These are phyloP conservation scores for Gossypium turneri DNA, from an alignment of 345 rosid species.

Conservation along the genomic window DNA sequence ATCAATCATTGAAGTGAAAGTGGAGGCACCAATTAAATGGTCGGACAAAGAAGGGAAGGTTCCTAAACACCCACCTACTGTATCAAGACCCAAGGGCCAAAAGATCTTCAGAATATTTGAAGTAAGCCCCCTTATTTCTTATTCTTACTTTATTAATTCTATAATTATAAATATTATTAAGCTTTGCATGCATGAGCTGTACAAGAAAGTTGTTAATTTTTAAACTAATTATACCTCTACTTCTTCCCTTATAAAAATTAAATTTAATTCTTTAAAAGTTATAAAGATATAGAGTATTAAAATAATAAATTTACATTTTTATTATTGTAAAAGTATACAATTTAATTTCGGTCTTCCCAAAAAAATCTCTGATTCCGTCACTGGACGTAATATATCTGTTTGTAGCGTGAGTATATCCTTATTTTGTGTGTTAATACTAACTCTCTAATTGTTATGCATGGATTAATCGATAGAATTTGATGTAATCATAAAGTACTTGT, in stretches of 20 bases:
- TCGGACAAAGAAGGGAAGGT: not conserved
- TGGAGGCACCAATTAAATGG: not conserved
- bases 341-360: accelerated
- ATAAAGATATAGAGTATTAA: too few species aligned
- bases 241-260: too few species aligned
- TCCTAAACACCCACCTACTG: not conserved
- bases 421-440: too few species aligned
- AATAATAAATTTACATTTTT: too few species aligned
- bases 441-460: too few species aligned
- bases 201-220: not conserved
- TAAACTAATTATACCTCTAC: not conserved
- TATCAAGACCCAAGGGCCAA: not conserved
- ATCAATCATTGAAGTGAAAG: not conserved
- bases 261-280: too few species aligned
- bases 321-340: too few species aligned
- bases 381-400: too few species aligned
- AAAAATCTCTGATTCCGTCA: too few species aligned
- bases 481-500: too few species aligned
- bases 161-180: not conserved
- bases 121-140: not conserved
- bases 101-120: conserved; percentile 11
- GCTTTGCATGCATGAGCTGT: not conserved
- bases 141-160: not conserved
- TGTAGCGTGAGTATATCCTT: too few species aligned
- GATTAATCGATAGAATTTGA: too few species aligned